Evolutionary conservation across 352 stramenopile species (phyloP).

Genomic region (Phytophthora podocarpi): DNA sequence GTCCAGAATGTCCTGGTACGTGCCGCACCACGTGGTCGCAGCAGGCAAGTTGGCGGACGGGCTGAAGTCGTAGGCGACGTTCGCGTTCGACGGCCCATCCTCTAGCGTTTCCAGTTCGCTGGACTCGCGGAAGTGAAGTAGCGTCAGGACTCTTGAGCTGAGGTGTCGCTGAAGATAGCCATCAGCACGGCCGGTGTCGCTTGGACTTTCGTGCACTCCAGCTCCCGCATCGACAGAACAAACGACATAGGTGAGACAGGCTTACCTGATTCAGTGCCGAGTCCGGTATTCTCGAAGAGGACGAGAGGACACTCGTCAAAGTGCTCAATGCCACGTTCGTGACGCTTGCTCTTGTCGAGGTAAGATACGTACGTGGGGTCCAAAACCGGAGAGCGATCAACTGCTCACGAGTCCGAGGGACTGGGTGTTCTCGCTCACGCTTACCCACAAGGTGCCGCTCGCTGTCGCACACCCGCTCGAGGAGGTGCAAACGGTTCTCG

Average conservation of each 20-base stretch:
- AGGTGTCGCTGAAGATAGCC: constrained; percentile 15
- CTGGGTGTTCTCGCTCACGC: no score
- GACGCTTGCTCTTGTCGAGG: no score
- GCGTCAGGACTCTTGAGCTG: neutral
- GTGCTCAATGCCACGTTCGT: no score
- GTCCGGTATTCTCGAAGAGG: no score
- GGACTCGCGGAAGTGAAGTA: constrained; percentile 11
- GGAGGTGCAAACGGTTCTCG: no score
- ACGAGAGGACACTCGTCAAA: no score
- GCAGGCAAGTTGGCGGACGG: neutral
- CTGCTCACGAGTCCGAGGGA: no score
- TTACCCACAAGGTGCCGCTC: no score
- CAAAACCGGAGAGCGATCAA: no score
- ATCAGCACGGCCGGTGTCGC: constrained; percentile 6
- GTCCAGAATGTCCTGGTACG: constrained; percentile 22
- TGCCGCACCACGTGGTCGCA: neutral
- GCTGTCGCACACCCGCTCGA: no score
- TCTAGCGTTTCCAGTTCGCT: constrained; percentile 2
- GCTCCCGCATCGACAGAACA: constrained; percentile 14
- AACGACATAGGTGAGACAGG: constrained; percentile 9
- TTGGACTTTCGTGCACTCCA: constrained; percentile 17
- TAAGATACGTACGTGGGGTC: no score
- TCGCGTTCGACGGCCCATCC: neutral
- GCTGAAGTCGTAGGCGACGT: constrained; percentile 23
- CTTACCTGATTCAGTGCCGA: constrained; percentile 12